phyloP scores from a whole-genome alignment of 495 filamentous ascomycete species.

The Penicillium cinerascens region DNA sequence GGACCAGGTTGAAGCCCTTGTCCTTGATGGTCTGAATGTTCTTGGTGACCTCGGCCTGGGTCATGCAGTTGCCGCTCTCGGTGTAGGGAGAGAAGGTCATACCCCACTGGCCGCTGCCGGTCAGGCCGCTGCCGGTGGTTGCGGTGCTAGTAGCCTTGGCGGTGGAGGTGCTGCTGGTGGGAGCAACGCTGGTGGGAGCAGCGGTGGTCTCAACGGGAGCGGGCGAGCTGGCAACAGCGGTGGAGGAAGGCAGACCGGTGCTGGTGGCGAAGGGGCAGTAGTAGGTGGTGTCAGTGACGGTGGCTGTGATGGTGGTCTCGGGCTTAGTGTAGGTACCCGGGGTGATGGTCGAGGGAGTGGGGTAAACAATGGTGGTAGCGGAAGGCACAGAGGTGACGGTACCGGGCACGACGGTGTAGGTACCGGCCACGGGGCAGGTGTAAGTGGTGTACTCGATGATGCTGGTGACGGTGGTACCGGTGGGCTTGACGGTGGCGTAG shows the following conservation, averaged over 20 bases:
- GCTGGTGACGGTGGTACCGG: slow-evolving; percentile 62
- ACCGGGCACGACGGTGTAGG: slow-evolving; percentile 71
- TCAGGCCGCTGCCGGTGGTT: slow-evolving; percentile 18
- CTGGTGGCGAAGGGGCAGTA: slow-evolving; percentile 65
- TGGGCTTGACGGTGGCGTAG: slow-evolving; percentile 62
- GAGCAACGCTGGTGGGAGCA: slow-evolving; percentile 13
- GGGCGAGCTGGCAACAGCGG: slow-evolving; percentile 1
- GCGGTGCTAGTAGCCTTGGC: slow-evolving; percentile 13
- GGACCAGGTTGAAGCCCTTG: slow-evolving; percentile 76
- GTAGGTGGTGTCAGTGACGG: slow-evolving; percentile 63
- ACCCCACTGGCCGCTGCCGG: slow-evolving; percentile 64
- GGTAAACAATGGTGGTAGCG: slow-evolving; percentile 60
- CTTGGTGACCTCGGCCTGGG: slow-evolving; percentile 48
- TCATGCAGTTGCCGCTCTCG: slow-evolving; percentile 62
- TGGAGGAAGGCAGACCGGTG: slow-evolving; percentile 11
- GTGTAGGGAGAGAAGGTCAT: slow-evolving; percentile 91
- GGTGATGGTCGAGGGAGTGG: slow-evolving; percentile 59
- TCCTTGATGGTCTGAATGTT: slow-evolving; percentile 67
- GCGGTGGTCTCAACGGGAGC: slow-evolving; percentile 19
- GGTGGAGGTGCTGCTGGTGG: slow-evolving; percentile 13
- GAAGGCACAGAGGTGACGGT: slow-evolving; percentile 56
- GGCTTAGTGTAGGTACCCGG: slow-evolving; percentile 74
- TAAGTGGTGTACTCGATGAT: slow-evolving; percentile 70
- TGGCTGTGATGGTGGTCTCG: slow-evolving; percentile 63
- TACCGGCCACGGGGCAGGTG: slow-evolving; percentile 73